Evolutionary conservation across 2,329 filamentous ascomycete genomes (phyloP).

Genomic region (Aureobasidium sp.): DNA sequence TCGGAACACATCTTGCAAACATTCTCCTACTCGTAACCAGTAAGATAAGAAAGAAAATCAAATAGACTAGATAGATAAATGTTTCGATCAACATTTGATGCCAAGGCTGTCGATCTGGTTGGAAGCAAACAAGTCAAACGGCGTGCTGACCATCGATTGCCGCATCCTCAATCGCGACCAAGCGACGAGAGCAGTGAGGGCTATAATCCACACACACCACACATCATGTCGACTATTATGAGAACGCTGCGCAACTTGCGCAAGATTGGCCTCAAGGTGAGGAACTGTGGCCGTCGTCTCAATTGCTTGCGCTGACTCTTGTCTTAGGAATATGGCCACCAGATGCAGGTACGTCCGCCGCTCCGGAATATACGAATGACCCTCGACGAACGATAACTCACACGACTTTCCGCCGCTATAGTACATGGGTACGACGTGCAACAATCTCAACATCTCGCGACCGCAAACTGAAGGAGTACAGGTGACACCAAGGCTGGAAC

Average conservation of each 20-base stretch:
- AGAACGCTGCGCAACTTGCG: slow-evolving; percentile 83
- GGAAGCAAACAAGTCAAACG: slow-evolving; percentile 12
- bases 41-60: neutral
- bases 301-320: slow-evolving; percentile 31
- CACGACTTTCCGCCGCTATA: slow-evolving; percentile 17
- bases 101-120: neutral
- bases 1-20: slow-evolving; percentile 13
- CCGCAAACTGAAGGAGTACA: slow-evolving; percentile 36
- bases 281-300: slow-evolving; percentile 17
- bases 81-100: neutral
- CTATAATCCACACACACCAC: slow-evolving; percentile 16
- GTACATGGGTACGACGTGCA: slow-evolving; percentile 30
- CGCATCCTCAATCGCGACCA: slow-evolving; percentile 1
- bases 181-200: slow-evolving; percentile 7
- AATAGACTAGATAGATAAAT: neutral
- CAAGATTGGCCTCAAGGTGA: slow-evolving; percentile 80
- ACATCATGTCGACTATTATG: slow-evolving; percentile 79
- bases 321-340: slow-evolving; percentile 75
- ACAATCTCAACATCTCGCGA: slow-evolving; percentile 10
- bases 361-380: slow-evolving; percentile 24
- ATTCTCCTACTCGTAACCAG: neutral
- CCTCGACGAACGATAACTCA: slow-evolving; percentile 19
- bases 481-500: slow-evolving; percentile 95
- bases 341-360: slow-evolving; percentile 71
- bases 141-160: slow-evolving; percentile 4